Conservation (phyloP, 495 filamentous ascomycete species). For the Tuber umbilicatum region DNA sequence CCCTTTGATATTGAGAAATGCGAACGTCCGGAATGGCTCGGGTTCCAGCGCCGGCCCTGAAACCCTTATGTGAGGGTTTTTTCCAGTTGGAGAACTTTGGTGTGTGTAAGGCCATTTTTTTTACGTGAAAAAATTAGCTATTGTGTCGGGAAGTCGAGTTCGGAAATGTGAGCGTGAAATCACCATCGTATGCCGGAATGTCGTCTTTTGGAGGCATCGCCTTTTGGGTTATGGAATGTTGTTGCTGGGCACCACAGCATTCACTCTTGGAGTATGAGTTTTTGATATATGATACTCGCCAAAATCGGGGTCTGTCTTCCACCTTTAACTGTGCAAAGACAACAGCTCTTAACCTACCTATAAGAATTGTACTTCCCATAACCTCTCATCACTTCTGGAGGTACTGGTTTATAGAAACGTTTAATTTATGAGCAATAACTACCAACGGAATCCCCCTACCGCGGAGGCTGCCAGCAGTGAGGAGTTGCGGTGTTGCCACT, state of each 20-base stretch:
- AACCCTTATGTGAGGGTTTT: not conserved
- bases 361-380: too few species aligned
- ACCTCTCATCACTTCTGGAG: too few species aligned
- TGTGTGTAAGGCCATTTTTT: not conserved
- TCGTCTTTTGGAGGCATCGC: not conserved
- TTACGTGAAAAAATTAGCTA: not conserved
- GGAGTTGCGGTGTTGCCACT: too few species aligned
- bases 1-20: not conserved
- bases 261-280: not conserved
- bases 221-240: not conserved
- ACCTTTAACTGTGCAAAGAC: too few species aligned
- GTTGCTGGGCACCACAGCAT: not conserved
- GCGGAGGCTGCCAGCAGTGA: too few species aligned
- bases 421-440: too few species aligned
- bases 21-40: not conserved
- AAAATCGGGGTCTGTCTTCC: too few species aligned
- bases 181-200: not conserved
- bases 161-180: not conserved
- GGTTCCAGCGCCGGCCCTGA: not conserved
- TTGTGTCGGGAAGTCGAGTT: not conserved
- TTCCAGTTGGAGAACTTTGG: not conserved
- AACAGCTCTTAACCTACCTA: too few species aligned
- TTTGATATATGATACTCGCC: too few species aligned
- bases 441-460: too few species aligned
- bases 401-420: too few species aligned